Conservation (phyloP, 805 yeast species). For the Maudiozyma barnettii region DNA sequence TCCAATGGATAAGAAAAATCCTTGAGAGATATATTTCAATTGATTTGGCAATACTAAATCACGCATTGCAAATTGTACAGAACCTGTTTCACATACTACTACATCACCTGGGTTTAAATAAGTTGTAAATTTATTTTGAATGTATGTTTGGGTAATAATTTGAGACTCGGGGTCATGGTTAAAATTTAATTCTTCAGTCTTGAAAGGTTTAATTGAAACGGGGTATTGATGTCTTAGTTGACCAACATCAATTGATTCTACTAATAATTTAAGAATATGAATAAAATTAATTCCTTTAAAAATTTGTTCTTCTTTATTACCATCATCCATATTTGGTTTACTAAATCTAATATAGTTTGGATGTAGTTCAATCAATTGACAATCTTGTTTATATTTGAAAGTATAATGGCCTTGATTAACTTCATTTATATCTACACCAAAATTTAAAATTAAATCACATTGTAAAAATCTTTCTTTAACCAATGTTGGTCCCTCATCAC, state of each 20-base stretch:
- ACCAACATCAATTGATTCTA: constrained; percentile 29
- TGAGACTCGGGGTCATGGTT: constrained; percentile 11
- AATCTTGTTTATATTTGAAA: constrained; percentile 35
- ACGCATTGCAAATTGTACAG: constrained; percentile 68
- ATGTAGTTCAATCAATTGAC: constrained; percentile 39
- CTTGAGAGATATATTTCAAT: constrained; percentile 49
- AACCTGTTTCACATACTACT: constrained; percentile 74
- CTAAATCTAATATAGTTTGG: constrained; percentile 45
- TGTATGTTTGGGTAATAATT: constrained; percentile 39
- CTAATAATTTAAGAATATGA: constrained; percentile 40
- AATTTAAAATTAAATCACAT: constrained; percentile 58
- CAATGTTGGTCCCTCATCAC: constrained; percentile 42
- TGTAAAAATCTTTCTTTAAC: constrained; percentile 40
- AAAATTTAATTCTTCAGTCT: constrained; percentile 15
- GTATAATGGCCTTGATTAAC: constrained; percentile 62
- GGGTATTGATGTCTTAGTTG: constrained; percentile 17
- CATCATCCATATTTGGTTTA: constrained; percentile 12
- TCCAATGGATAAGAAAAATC: constrained; percentile 79
- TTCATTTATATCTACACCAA: constrained; percentile 63
- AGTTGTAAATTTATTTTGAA: constrained; percentile 34
- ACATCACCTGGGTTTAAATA: constrained; percentile 55
- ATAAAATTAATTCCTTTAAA: constrained; percentile 39
- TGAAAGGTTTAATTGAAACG: constrained; percentile 14
- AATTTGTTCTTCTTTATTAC: constrained; percentile 12
- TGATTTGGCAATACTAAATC: constrained; percentile 54